phyloP scores from a whole-genome alignment of 2,329 filamentous ascomycete genomes.

The Domatiomyces catenatus region DNA sequence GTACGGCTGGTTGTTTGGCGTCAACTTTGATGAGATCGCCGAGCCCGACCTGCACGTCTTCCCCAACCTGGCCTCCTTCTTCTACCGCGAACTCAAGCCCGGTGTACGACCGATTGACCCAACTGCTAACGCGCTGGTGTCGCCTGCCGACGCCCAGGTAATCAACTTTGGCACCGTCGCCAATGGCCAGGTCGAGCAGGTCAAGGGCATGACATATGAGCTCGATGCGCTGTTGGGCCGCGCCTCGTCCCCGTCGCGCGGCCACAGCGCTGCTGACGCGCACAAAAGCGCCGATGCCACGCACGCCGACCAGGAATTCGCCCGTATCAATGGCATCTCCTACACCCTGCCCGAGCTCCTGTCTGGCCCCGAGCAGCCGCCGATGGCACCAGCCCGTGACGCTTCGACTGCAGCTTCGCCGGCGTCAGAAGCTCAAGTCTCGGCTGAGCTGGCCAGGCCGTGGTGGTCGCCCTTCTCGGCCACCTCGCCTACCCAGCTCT shows the following conservation, averaged over 20 bases:
- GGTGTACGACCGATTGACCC: slow-evolving; percentile 73
- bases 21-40: slow-evolving; percentile 70
- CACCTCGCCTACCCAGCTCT: slow-evolving; percentile 49
- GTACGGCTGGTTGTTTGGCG: slow-evolving; percentile 83
- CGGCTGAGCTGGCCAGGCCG: slow-evolving; percentile 65
- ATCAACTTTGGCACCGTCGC: slow-evolving; percentile 87
- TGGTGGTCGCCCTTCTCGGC: slow-evolving; percentile 54
- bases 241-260: slow-evolving; percentile 22
- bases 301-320: slow-evolving; percentile 78
- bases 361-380: slow-evolving; percentile 60
- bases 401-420: slow-evolving; percentile 53
- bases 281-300: slow-evolving; percentile 33
- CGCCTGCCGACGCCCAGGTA: slow-evolving; percentile 77
- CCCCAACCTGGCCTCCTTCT: slow-evolving; percentile 88
- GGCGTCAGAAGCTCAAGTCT: slow-evolving; percentile 67
- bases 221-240: slow-evolving; percentile 78
- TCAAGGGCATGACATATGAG: slow-evolving; percentile 97
- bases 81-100: slow-evolving; percentile 87
- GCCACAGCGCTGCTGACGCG: slow-evolving; percentile 21
- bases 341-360: slow-evolving; percentile 83
- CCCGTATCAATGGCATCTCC: slow-evolving; percentile 81
- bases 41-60: slow-evolving; percentile 81
- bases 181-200: slow-evolving; percentile 89
- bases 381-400: slow-evolving; percentile 45
- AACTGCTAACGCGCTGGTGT: slow-evolving; percentile 63